Base-by-base conservation (phyloP, 2,329 filamentous ascomycete species). In the Venturia carpophila region DNA sequence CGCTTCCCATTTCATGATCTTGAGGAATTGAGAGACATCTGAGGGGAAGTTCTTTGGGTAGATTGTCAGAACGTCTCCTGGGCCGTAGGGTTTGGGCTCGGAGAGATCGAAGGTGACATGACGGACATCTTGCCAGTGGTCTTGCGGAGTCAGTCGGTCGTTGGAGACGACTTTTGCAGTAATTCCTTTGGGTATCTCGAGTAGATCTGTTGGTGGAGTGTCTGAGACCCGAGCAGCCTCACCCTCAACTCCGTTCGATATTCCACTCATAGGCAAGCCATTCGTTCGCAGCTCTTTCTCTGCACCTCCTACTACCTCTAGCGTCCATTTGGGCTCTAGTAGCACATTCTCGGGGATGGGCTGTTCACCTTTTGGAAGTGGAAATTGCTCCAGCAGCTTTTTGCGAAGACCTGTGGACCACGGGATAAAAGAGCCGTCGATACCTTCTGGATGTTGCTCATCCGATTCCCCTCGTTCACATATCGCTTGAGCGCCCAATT, bases 121-220 rank as follows among this genome's bases (percentile, higher is more conserved):
- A 0, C 94, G 89, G 56, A 97, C 93, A 77, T 99, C 94, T 78
- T 99, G 94, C 87, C 91, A 97, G 76, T 99, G 94, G 1, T 79
- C 79, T 0, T 74, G 61, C 0, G 92, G 87, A 0, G 94, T 99
- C 6, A 96, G 75, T 19, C 92, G 84, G 21, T 79, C 75, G 71
- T 96, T 96, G n/a, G 76, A 73, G 0, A 79, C 71, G 0, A 99
- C 73, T 0, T 75, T 82, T 10, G 87, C 89, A 0, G 74, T 75
- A 68, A 85, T 78, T 1, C 83, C 79, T 52, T 79, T 76, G 0
- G 84, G 82, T 15, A 91, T 80, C 0, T 86, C 82, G 1, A 91
- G 79, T 4, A 81, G 71, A 68, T 79, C 78, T 64, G 73, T 64
- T 34, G 79, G 76, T 21, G 77, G 77, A 21, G 60, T 37, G 37